These are phyloP conservation scores for Artemisia argyi DNA, from an alignment of 129 eudicot genomes.

Conservation along the genomic window DNA sequence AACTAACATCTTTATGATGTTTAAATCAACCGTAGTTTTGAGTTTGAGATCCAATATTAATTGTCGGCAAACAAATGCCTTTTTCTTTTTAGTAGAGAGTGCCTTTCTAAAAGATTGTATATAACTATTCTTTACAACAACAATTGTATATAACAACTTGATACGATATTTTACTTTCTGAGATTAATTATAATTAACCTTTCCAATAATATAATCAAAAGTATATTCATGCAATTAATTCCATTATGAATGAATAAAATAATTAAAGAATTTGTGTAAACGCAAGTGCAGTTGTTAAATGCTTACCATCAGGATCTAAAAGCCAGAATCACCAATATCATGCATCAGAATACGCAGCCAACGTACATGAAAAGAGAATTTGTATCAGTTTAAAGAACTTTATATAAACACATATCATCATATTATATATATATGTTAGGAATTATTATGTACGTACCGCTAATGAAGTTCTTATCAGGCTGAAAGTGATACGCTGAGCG, in stretches of 20 bases:
- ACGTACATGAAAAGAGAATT: slow-evolving; percentile 14
- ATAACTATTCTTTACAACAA: not conserved
- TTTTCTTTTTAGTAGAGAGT: no score
- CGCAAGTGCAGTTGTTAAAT: not conserved
- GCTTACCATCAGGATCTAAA: slow-evolving; percentile 41
- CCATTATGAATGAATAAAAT: not conserved
- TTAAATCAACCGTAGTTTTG: no score
- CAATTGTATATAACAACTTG: not conserved
- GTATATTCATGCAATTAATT: not conserved
- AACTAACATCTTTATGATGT: no score
- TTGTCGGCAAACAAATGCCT: no score
- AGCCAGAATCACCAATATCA: slow-evolving; percentile 19
- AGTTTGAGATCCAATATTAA: no score
- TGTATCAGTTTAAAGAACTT: slow-evolving; percentile 21
- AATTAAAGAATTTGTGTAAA: not conserved
- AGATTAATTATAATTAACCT: not conserved
- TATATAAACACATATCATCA: not conserved
- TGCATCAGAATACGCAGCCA: slow-evolving; percentile 17
- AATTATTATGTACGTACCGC: slow-evolving; percentile 43
- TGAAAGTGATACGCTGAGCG: slow-evolving; percentile 83
- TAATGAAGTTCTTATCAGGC: slow-evolving; percentile 80
- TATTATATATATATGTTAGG: not conserved
- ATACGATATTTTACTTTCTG: not conserved
- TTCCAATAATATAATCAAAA: slow-evolving; percentile 4
- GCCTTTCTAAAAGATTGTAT: no score